These are phyloP conservation scores for Vaccinium corymbosum DNA, from an alignment of 148 eudicot genomes.

Conservation along the genomic window DNA sequence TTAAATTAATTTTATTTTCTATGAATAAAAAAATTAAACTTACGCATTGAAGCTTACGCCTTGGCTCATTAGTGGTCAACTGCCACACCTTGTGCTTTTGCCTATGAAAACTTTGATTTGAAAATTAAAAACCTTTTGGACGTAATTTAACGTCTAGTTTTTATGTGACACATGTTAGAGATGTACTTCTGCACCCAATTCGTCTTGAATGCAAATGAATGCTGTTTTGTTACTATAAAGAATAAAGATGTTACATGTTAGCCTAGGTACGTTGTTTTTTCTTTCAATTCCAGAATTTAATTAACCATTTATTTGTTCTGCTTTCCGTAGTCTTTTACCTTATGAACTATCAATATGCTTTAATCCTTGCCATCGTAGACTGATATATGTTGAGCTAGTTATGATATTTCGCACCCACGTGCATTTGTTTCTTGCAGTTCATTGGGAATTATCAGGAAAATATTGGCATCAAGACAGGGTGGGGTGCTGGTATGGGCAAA, in stretches of 20 bases:
- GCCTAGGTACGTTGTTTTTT: background rate
- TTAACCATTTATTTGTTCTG: background rate
- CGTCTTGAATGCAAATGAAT: background rate
- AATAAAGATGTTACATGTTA: background rate
- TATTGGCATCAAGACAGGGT: conserved; percentile 68
- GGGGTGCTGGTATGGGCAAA: conserved; percentile 75
- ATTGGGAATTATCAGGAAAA: conserved; percentile 83
- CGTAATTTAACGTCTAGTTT: background rate
- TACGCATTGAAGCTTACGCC: too few relatives aligned
- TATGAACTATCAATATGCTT: background rate
- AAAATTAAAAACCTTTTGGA: background rate
- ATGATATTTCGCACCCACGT: background rate
- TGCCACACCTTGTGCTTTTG: too few relatives aligned
- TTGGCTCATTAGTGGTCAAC: too few relatives aligned
- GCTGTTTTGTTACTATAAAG: background rate
- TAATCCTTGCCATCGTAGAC: background rate
- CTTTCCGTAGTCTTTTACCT: background rate
- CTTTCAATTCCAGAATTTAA: background rate
- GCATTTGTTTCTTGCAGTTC: conserved; percentile 45
- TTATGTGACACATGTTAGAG: background rate
- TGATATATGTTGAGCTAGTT: background rate
- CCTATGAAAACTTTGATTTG: background rate
- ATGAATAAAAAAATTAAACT: too few relatives aligned
- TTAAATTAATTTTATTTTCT: too few relatives aligned
- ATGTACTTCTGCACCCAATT: background rate